Base-by-base conservation (phyloP, 306 rosid genomes). In the Ammopiptanthus mongolicus region DNA sequence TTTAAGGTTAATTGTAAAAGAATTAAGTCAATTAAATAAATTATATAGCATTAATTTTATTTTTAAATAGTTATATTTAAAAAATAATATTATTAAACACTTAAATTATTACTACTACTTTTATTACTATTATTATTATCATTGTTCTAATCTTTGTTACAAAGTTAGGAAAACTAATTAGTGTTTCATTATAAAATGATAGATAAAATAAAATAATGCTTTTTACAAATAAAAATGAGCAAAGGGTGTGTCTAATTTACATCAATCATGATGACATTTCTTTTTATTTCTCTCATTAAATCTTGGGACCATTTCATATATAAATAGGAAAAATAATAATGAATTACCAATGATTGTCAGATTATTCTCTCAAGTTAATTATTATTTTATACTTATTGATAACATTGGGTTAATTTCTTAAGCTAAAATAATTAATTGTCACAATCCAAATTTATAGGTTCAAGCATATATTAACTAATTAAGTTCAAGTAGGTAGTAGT, bases 381-480 rank as follows among this genome's bases (percentile, higher is more conserved):
- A 19, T 31, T 21, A 44, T 78, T 69, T 48, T 46, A 18, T 58
- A 71, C 62, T 19, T 68, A 15, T 56, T 34, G 1, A 25, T 22
- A 62, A 46, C 12, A 39, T 7, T 15, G 4, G 5, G 13, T 58
- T 64, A 56, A 5, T 28, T 65, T 79, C 52, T 52, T 8, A n/a
- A 3, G 67, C 48, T 51, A 51, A 50, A 75, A 37, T 52, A 78
- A 55, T 25, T 46, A 64, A 39, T 44, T 52, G 80, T 61, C 73
- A 13, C 65, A 44, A 37, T 83, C 75, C 41, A 46, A 76, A 48
- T 47, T 8, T 65, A 67, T 53, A 48, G 65, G 71, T 72, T 75
- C 18, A 62, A 55, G 48, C 41, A 48, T 28, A 34, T 69, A 42
- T 69, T 79, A 65, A 58, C 65, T 64, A 56, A 80, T 29, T 59